Evolutionary conservation across 2,329 filamentous ascomycete genomes (phyloP).

Genomic region (Claviceps citrina): DNA sequence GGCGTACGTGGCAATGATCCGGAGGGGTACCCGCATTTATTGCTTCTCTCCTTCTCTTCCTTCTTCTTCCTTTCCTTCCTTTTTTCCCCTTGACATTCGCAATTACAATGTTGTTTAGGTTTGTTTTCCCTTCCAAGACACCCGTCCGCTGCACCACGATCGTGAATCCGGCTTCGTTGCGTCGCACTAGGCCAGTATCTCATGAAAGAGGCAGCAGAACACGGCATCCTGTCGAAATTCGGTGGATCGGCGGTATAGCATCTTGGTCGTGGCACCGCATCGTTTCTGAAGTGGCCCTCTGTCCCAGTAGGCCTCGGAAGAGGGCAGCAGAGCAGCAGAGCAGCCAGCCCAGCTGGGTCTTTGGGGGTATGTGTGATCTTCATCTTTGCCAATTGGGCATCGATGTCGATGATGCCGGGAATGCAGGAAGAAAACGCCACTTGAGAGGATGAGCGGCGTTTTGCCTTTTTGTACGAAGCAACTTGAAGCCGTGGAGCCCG

Average conservation of each 20-base stretch:
- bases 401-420: background rate
- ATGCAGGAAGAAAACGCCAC: background rate
- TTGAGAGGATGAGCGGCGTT: background rate
- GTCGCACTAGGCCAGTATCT: background rate
- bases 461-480: background rate
- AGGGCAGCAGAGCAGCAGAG: background rate
- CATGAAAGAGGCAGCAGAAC: background rate
- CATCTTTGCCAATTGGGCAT: background rate
- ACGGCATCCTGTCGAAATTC: background rate
- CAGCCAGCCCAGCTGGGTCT: background rate
- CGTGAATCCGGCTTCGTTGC: too few relatives aligned
- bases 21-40: conserved; percentile 1
- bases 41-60: background rate
- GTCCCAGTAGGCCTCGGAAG: background rate
- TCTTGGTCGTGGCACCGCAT: conserved; percentile 1
- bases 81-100: background rate
- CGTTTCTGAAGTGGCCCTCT: too few relatives aligned
- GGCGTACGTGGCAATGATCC: background rate
- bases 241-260: background rate
- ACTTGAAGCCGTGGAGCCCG: background rate
- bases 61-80: background rate
- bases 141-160: background rate
- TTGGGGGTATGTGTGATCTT: background rate
- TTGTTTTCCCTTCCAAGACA: background rate
- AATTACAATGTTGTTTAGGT: background rate